A percentile compares a stretch with the other conserved stretches of the same genome.
Evolutionary conservation across 2,329 filamentous ascomycete species (phyloP).

Genomic region (Mariannaea sp.): DNA sequence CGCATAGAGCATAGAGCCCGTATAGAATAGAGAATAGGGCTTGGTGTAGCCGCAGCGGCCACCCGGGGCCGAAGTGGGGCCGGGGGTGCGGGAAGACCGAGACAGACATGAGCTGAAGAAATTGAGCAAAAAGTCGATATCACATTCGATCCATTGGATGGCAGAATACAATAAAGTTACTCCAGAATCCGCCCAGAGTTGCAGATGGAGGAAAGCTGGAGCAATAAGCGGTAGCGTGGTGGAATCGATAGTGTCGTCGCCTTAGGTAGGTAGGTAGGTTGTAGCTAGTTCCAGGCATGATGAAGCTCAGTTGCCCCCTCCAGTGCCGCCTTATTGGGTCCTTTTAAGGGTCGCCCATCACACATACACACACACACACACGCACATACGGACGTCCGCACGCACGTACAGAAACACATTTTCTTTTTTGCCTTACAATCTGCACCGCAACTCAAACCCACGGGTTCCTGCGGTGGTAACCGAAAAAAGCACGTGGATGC

Average conservation of each 20-base stretch:
- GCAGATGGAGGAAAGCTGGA: too few species aligned
- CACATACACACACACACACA: too few species aligned
- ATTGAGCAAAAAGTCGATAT: neutral
- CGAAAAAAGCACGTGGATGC: neutral
- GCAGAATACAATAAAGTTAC: neutral
- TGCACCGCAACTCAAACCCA: neutral
- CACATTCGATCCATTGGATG: neutral
- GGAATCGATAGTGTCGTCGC: neutral
- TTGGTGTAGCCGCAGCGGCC: slow-evolving; percentile 8
- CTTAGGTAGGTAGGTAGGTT: neutral
- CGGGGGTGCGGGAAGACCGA: neutral
- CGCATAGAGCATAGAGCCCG: too few species aligned
- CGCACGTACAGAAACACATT: too few species aligned
- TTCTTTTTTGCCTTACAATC: neutral
- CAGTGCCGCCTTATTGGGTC: neutral
- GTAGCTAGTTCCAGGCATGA: neutral
- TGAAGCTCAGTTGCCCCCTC: too few species aligned
- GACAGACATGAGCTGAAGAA: neutral
- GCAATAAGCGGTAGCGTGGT: neutral
- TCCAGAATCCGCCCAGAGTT: too few species aligned
- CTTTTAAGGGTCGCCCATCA: neutral
- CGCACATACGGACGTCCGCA: too few species aligned
- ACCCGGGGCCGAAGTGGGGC: slow-evolving; percentile 10
- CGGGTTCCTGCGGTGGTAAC: neutral
- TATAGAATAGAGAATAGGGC: too few species aligned